Evolutionary conservation across 352 stramenopile species (phyloP), one percentile per base, ranked within the genome.

Genomic region (Phytophthora brassicae): DNA sequence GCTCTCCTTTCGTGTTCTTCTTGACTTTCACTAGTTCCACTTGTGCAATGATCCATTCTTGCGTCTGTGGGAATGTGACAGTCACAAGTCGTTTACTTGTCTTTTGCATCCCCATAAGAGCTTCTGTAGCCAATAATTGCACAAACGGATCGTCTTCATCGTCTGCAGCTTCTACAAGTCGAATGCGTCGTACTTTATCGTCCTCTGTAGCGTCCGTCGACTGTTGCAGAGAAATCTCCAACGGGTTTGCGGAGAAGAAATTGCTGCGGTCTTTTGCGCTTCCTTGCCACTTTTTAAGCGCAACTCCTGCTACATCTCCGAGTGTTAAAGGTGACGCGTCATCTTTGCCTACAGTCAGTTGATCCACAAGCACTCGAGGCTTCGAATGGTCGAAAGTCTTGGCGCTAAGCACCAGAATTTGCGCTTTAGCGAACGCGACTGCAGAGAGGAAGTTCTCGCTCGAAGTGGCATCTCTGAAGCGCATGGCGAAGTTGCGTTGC

Each of bases 11-110:
- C 6, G 64, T 81, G 39, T 70, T 74, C 56, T 90, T 92, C 66
- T 92, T 91, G 7, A 94, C 74, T 49, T 90, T 92, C 6, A 92
- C 66, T 16, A 94, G 69, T 60, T 90, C 84, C 7, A 90, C 19
- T 11, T 84, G 67, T 29, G 75, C 84, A 54, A 94, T 88, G 28
- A 83, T 56, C 77, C 80, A 90, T 54, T 86, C 54, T 23, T 83
- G 60, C 6, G 73, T 73, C 2, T 72, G 45, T 2, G 79, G 74
- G 19, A 83, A 61, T 11, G 79, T 73, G 17, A 85, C 62, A 6
- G 75, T 74, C 55, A 94, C 79, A 19, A 89, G 56, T 29, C 82
- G 69, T 24, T 78, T 81, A 3, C 17, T 68, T 26, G 72, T 68
- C 55, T 89, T 89, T 14, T 88, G 80, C 82, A 92, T 92, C 12